Conservation (phyloP, 768 basidiomycete genomes). For the Mrakia frigida region DNA sequence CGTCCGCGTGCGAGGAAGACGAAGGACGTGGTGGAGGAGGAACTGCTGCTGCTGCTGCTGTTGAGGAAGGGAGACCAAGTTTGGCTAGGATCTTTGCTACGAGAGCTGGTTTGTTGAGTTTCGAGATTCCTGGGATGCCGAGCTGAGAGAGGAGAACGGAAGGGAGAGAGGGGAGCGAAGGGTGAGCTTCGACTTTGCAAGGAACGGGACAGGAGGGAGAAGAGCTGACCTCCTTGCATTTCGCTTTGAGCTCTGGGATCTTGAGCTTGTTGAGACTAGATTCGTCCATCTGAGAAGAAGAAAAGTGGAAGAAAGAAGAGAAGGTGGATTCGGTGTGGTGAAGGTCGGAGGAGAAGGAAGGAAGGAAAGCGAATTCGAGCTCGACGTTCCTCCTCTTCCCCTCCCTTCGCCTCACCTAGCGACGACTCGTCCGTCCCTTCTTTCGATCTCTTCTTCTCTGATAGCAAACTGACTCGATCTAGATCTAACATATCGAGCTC, state of each 20-base stretch:
- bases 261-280: constrained; percentile 9
- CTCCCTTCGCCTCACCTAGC: too few species aligned
- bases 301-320: background rate
- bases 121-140: constrained; percentile 14
- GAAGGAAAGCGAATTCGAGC: too few species aligned
- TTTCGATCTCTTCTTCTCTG: too few species aligned
- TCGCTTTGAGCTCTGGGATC: constrained; percentile 11
- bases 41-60: background rate
- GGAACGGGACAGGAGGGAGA: background rate
- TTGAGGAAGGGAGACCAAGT: background rate
- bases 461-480: too few species aligned
- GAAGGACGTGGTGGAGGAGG: background rate
- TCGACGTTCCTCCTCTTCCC: too few species aligned
- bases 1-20: too few species aligned
- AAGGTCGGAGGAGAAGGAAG: background rate
- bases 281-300: constrained; percentile 11
- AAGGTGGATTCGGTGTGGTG: background rate
- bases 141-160: constrained; percentile 6
- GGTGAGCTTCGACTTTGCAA: background rate
- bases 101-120: constrained; percentile 18
- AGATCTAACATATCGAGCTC: too few species aligned
- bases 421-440: too few species aligned
- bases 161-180: background rate
- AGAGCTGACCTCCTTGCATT: constrained; percentile 21
- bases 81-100: background rate